These are phyloP conservation scores for Pseudogymnoascus sp. DNA, from an alignment of 2,329 filamentous ascomycete genomes.

Conservation along the genomic window DNA sequence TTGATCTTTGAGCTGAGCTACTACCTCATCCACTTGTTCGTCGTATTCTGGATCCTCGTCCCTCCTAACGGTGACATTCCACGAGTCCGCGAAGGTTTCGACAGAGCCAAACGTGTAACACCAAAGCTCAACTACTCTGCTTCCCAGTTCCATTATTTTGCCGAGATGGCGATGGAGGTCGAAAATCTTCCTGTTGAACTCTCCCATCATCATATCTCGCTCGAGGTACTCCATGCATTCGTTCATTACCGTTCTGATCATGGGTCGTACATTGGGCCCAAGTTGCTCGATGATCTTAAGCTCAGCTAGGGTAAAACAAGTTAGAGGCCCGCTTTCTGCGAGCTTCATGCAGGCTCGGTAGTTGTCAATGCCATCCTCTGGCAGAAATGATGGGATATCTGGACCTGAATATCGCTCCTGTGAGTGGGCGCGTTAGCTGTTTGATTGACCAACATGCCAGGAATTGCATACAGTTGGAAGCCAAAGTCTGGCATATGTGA, in stretches of 20 bases:
- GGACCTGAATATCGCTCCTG: slow-evolving; percentile 1
- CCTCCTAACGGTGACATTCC: slow-evolving; percentile 9
- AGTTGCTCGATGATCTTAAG: neutral
- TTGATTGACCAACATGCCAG: neutral
- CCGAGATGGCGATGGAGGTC: neutral
- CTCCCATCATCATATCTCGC: neutral
- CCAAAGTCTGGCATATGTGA: slow-evolving; percentile 3
- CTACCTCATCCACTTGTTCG: slow-evolving; percentile 14
- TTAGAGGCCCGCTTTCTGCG: neutral
- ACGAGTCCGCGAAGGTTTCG: neutral
- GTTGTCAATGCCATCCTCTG: neutral
- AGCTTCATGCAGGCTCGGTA: neutral
- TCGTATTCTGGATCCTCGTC: slow-evolving; percentile 14
- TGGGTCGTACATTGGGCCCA: neutral
- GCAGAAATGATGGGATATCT: neutral
- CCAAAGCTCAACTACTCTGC: slow-evolving; percentile 6
- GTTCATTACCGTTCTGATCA: neutral
- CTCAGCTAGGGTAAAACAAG: neutral
- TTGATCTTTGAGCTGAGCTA: slow-evolving; percentile 13
- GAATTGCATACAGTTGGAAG: neutral
- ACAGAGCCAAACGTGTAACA: neutral
- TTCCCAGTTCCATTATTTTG: neutral
- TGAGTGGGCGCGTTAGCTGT: neutral
- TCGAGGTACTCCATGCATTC: slow-evolving; percentile 1
- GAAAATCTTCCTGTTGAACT: neutral